Conservation (phyloP, 2,329 filamentous ascomycete species). For the Sclerotinia sclerotiorum region DNA sequence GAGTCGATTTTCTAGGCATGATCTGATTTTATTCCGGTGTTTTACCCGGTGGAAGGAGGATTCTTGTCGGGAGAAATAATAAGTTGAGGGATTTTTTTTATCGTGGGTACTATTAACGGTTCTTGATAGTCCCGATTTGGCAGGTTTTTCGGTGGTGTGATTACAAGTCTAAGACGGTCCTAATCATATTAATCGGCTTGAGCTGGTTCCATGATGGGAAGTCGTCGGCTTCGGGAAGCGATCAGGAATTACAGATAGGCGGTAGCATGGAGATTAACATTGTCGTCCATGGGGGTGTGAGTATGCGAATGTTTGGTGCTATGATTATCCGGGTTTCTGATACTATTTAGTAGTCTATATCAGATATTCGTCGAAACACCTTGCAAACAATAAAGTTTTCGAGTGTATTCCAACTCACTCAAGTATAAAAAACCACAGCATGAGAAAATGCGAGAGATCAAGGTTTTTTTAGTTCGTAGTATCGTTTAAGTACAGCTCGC, state of each 20-base stretch:
- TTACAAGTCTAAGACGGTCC: not conserved
- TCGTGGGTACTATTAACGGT: not conserved
- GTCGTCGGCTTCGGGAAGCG: too few relatives aligned
- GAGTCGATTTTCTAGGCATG: not conserved
- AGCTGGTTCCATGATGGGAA: not conserved
- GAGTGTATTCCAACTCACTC: not conserved
- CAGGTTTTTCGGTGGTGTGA: not conserved
- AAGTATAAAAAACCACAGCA: too few relatives aligned
- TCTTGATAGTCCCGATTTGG: not conserved
- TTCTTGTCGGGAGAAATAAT: not conserved
- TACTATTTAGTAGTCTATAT: not conserved
- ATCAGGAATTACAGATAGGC: not conserved
- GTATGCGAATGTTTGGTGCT: not conserved
- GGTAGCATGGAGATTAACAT: not conserved
- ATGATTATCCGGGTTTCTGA: too few relatives aligned
- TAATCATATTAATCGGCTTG: not conserved
- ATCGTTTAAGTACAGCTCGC: accelerated
- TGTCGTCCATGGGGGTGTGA: not conserved
- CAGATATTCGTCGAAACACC: not conserved
- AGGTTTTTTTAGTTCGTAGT: not conserved
- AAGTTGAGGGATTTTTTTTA: constrained; percentile 3
- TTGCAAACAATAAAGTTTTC: not conserved
- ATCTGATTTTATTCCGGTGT: not conserved
- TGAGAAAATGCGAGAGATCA: not conserved
- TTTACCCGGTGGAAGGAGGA: too few relatives aligned